These are phyloP conservation scores for Xylaria polymorpha DNA, from an alignment of 2,329 filamentous ascomycete species.

Conservation along the genomic window DNA sequence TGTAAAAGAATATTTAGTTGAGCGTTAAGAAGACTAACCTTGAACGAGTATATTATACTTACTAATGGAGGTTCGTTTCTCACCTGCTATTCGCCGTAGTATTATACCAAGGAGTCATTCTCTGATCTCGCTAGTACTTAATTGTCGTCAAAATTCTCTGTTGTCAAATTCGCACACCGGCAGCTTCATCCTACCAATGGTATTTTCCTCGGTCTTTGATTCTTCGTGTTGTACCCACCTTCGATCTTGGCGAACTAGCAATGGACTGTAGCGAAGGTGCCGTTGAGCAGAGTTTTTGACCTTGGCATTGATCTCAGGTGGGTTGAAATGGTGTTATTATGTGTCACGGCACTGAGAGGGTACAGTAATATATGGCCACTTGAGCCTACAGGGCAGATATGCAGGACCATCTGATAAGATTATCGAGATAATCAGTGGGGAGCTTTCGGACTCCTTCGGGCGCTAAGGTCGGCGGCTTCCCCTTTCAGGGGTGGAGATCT, in stretches of 20 bases:
- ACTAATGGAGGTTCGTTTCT: no score
- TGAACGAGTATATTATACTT: no score
- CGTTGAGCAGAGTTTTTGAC: not conserved
- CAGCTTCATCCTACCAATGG: not conserved
- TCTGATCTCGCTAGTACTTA: not conserved
- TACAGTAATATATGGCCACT: conserved; percentile 7
- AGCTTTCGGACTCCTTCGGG: conserved; percentile 10
- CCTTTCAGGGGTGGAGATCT: not conserved
- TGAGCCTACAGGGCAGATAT: not conserved
- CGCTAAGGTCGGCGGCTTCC: conserved; percentile 14
- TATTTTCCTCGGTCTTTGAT: not conserved
- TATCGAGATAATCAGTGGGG: conserved; percentile 25
- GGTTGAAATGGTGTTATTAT: not conserved
- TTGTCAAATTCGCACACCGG: not conserved
- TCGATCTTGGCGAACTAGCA: not conserved
- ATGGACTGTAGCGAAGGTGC: not conserved
- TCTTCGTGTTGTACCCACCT: not conserved
- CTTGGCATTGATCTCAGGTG: not conserved
- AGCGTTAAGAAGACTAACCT: no score
- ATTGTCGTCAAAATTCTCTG: not conserved
- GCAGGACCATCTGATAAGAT: conserved; percentile 24
- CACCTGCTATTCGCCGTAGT: no score
- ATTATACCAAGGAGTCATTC: not conserved
- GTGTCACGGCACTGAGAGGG: not conserved
- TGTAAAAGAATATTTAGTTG: not conserved